Percentiles rank a stretch among this genome's conserved stretches.
Conservation (phyloP, 1,284 basidiomycete genomes). For the Ceratobasidium sp. region DNA sequence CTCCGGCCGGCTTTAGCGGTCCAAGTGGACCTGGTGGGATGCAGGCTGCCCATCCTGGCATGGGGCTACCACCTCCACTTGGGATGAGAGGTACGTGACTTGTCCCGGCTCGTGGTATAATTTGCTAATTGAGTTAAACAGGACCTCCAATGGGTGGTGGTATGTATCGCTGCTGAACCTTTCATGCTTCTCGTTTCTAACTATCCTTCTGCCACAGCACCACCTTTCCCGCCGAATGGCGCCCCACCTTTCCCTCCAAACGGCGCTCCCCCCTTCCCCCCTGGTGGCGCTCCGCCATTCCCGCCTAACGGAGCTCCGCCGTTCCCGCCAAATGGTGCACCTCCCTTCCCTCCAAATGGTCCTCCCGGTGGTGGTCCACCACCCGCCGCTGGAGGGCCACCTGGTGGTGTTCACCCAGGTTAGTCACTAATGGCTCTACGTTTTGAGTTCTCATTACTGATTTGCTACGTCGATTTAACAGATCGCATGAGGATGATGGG, state of each 20-base stretch:
- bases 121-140: conserved; percentile 50
- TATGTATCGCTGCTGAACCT: conserved; percentile 47
- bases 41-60: conserved; percentile 26
- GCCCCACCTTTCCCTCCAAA: conserved; percentile 46
- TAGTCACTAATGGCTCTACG: not conserved
- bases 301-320: conserved; percentile 66
- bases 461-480: not conserved
- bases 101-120: conserved; percentile 29
- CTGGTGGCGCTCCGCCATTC: conserved; percentile 67
- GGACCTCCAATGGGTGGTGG: conserved; percentile 55
- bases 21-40: conserved; percentile 28
- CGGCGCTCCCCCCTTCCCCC: conserved; percentile 57
- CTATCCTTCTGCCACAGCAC: conserved; percentile 61
- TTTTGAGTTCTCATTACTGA: not conserved
- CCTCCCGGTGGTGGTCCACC: conserved; percentile 58
- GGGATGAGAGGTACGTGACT: conserved; percentile 36
- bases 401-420: conserved; percentile 79
- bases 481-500: conserved; percentile 85
- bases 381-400: conserved; percentile 57
- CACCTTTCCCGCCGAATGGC: conserved; percentile 52
- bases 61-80: conserved; percentile 36
- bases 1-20: conserved; percentile 46
- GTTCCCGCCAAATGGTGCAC: conserved; percentile 56
- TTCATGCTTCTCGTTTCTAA: conserved; percentile 19
- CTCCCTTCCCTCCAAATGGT: conserved; percentile 57